Conservation (phyloP, 257 asterid species). For the Nicotiana benthamiana region DNA sequence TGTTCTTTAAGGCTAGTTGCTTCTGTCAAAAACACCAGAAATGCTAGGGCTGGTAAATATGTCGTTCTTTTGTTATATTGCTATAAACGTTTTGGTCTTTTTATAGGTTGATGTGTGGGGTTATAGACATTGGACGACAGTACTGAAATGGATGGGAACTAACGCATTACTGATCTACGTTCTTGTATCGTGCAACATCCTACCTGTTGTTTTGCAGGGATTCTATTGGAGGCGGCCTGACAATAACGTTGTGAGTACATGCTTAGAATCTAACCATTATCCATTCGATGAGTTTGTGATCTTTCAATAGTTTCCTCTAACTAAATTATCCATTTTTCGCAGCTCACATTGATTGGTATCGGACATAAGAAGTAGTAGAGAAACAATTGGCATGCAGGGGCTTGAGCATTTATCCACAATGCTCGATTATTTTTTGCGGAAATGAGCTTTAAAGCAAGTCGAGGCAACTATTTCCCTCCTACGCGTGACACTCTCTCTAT, state of each 20-base stretch:
- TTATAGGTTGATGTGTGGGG: conserved; percentile 51
- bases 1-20: neutral
- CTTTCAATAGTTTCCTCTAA: neutral
- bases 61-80: neutral
- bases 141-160: conserved; percentile 57
- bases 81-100: neutral
- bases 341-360: conserved; percentile 10
- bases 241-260: conserved; percentile 42
- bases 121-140: conserved; percentile 26
- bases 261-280: neutral
- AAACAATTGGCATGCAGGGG: neutral
- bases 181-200: conserved; percentile 56
- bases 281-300: neutral
- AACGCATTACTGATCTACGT: conserved; percentile 41
- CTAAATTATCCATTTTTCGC: neutral
- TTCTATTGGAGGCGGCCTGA: conserved; percentile 46
- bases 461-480: neutral
- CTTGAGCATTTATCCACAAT: neutral
- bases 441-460: neutral
- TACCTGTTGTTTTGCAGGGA: conserved; percentile 51
- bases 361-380: conserved; percentile 7
- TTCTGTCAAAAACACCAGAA: neutral
- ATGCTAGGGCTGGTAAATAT: neutral
- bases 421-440: neutral
- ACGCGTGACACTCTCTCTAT: neutral